These are phyloP conservation scores for Leonotis leonurus DNA, from an alignment of 257 asterid genomes.

Conservation along the genomic window DNA sequence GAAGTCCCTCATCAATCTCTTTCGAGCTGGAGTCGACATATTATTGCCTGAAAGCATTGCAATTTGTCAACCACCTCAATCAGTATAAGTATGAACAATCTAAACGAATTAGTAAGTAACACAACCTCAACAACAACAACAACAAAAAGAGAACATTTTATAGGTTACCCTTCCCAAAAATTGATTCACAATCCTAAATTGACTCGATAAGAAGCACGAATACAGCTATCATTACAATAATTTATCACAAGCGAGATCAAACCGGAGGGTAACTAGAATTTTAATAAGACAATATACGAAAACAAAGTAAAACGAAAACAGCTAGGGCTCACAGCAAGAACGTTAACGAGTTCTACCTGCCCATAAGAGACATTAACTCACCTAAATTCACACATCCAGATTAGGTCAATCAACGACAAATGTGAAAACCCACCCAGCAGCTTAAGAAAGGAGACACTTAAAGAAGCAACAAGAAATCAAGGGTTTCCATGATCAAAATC, in stretches of 20 bases:
- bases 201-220: constrained; percentile 4
- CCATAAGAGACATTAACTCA: not conserved
- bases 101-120: not conserved
- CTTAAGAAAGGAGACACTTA: not conserved
- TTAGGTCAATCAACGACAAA: not conserved
- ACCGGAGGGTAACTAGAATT: not conserved
- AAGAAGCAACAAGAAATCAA: not conserved
- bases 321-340: not conserved
- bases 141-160: not conserved
- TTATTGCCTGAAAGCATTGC: constrained; percentile 19
- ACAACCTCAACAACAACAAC: no score
- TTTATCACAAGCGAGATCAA: not conserved
- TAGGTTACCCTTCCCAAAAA: not conserved
- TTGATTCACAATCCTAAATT: not conserved
- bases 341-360: not conserved
- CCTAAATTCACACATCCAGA: not conserved
- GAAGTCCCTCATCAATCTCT: constrained; percentile 82
- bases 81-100: not conserved
- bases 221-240: not conserved
- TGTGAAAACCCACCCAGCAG: not conserved
- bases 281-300: not conserved
- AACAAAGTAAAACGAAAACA: not conserved
- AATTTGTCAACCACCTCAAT: not conserved
- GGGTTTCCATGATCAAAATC: constrained; percentile 8
- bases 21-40: constrained; percentile 78